Base-by-base conservation (phyloP, 2,329 filamentous ascomycete species). In the Dothiorella sarmentorum region DNA sequence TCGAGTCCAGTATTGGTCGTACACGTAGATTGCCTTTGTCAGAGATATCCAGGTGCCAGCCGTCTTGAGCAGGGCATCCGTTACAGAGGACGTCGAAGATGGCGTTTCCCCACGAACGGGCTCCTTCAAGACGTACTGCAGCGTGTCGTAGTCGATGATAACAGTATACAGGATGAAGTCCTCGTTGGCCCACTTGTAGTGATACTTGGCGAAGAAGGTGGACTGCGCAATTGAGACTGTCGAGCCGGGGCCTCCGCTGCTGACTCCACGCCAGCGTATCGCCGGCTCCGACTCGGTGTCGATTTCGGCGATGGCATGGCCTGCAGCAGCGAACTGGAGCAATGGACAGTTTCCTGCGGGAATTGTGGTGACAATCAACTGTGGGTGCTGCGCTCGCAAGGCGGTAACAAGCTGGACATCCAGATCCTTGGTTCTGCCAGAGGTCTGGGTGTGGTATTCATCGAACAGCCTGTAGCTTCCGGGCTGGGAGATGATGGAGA, bases 1-100 rank as follows among this genome's bases (percentile, higher is more conserved):
- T 73, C 88, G 88, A 66, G 80, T 73, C 86, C 87, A 90, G 42
- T 70, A 75, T 2, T 67, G 63, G 59, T 76, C 76, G 61, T 71
- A 79, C 4, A 79, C 75, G 68, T 75, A 79, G 53, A 79, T 73
- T 38, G 69, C 69, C 10, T 68, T 65, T 26, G 74, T 68, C 38
- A 65, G 63, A 53, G 65, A 68, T 4, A 71, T 62, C 74, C 75
- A 77, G 27, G 68, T 67, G 0, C 74, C 73, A 52, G 72, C 68
- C 9, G 73, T 70, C 37, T 65, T 61, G 49, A 77, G 72, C 31
- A 77, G 65, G 7, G 63, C 65, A 61, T 76, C 73, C 7, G 72
- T 72, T n/a, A 67, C 61, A 3, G 63, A 63, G 5, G 71, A 75
- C 17, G 73, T 68, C 1, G 70, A 71, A 7, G 66, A 61, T 2